Evolutionary conservation across 768 basidiomycete genomes (phyloP).

Genomic region (Lactifluus rugatus): DNA sequence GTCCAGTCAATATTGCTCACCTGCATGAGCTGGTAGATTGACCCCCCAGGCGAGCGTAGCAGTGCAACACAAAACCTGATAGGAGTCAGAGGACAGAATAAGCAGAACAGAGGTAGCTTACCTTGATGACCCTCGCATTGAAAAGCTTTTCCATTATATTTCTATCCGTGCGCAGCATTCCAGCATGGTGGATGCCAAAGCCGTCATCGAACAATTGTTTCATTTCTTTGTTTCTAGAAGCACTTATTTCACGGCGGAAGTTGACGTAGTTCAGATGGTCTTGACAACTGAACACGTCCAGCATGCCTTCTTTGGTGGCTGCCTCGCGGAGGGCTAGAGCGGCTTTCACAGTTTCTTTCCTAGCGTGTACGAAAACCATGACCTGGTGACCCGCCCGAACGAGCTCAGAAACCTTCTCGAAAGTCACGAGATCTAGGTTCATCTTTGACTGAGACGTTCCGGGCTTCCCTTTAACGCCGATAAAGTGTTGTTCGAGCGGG

Average conservation of each 20-base stretch:
- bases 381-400: constrained; percentile 93
- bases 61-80: constrained; percentile 91
- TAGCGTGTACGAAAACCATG: constrained; percentile 98
- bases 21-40: constrained; percentile 95
- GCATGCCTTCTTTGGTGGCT: constrained; percentile 55
- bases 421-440: constrained; percentile 83
- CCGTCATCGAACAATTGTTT: constrained; percentile 85
- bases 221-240: constrained; percentile 93
- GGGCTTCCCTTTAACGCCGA: constrained; percentile 86
- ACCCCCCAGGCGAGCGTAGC: constrained; percentile 99
- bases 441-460: constrained; percentile 61
- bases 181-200: constrained; percentile 97
- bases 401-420: constrained; percentile 81
- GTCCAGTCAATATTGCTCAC: constrained; percentile 31
- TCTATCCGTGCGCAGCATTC: constrained; percentile 90
- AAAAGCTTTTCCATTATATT: constrained; percentile 96
- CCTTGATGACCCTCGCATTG: constrained; percentile 84
- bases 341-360: constrained; percentile 95
- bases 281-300: constrained; percentile 71
- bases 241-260: constrained; percentile 69
- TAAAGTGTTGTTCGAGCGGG: constrained; percentile 94
- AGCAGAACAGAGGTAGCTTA: constrained; percentile 23
- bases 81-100: not conserved
- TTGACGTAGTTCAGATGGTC: constrained; percentile 70
- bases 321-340: constrained; percentile 74